Evolutionary conservation across 179 eudicot species (phyloP), one percentile per base, ranked within the genome.

Genomic region (Sideroxylon spinosum): DNA sequence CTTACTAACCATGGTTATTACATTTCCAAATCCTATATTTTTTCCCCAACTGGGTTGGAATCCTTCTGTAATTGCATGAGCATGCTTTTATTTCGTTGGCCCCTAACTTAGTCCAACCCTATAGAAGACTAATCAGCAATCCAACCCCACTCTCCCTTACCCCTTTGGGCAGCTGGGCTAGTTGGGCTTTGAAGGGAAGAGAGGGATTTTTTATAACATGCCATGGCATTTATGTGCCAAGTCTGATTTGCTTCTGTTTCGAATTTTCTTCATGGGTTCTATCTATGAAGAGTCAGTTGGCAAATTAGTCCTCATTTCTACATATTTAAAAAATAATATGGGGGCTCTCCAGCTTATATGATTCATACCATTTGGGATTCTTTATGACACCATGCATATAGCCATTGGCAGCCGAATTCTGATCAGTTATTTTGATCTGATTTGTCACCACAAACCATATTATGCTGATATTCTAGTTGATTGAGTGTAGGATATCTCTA

Each of bases 401-500:
- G n/a, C 16, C 6, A 29, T 20, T 59, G 6, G 67, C 37, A 60
- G 55, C 67, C 13, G 9, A 61, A 22, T 14, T 20, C 69, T 62
- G 71, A 48, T 25, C 16, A 17, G 2, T 7, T 23, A 17, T 32
- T 46, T 49, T 49, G 68, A 63, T 14, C 68, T 75, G 26, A 48
- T n/a, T 69, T 4, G 57, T 74, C 56, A 6, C 68, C 26, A 25
- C 55, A n/a, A 67, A 50, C 44, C 29, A 60, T 46, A 4, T 20
- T 8, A 71, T 73, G 62, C 62, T 48, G 44, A 74, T 48, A 23
- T 44, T 22, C 59, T 26, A 28, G 57, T 44, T 74, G 68, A 73
- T 57, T 46, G 59, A 29, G 67, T 61, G 50, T 75, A 80, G 69
- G 69, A 59, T 73, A 19, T 56, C 66, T 59, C 44, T 37, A 12